These are phyloP conservation scores for Collybia nuda DNA, from an alignment of 768 basidiomycete genomes.

Conservation along the genomic window DNA sequence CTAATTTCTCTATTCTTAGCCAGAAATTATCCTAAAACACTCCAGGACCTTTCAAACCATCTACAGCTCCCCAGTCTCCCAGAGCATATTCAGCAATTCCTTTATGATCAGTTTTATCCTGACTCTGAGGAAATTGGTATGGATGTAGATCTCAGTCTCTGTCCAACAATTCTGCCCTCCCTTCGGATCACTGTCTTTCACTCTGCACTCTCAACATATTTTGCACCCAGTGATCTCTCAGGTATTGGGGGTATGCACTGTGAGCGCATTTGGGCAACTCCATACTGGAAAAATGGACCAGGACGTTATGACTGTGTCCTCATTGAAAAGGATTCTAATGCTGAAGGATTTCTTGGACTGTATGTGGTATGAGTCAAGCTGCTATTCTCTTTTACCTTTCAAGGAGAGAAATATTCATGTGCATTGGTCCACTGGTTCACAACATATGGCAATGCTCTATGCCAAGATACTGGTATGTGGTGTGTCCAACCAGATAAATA, in stretches of 20 bases:
- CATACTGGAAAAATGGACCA: constrained; percentile 19
- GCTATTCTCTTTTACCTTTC: constrained; percentile 24
- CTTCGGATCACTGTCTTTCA: constrained; percentile 19
- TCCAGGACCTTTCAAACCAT: constrained; percentile 11
- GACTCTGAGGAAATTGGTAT: constrained; percentile 3
- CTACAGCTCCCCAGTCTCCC: constrained; percentile 18
- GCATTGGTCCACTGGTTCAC: constrained; percentile 20
- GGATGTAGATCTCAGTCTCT: constrained; percentile 12
- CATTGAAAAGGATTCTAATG: constrained; percentile 14
- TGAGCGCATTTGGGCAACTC: constrained; percentile 24
- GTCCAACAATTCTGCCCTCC: constrained; percentile 11
- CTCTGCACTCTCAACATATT: constrained; percentile 26
- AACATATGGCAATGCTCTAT: constrained; percentile 4
- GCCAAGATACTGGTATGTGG: constrained; percentile 22
- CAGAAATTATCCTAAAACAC: background rate
- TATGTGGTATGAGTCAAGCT: constrained; percentile 20
- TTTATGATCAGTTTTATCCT: constrained; percentile 21
- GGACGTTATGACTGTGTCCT: constrained; percentile 27
- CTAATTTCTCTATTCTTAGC: background rate
- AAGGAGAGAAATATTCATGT: constrained; percentile 17
- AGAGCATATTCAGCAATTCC: constrained; percentile 20
- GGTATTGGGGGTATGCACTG: constrained; percentile 19
- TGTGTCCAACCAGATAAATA: constrained; percentile 24
- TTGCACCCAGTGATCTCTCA: constrained; percentile 21
- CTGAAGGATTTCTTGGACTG: constrained; percentile 20